Base-by-base conservation (phyloP, 1,284 basidiomycete species). In the Austropuccinia psidii region DNA sequence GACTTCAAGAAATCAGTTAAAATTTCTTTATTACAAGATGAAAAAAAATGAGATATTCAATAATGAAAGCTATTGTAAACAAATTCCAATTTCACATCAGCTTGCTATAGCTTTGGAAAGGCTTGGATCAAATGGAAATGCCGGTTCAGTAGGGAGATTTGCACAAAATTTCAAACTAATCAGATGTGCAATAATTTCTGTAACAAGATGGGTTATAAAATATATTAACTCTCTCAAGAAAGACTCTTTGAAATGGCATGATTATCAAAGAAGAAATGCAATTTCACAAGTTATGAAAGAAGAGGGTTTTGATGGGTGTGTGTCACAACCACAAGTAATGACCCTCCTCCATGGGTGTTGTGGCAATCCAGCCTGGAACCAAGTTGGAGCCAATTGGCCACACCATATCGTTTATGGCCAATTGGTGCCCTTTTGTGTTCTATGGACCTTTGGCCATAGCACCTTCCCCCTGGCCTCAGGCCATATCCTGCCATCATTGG, bases 71-170 rank as follows among this genome's bases (percentile, higher is more conserved):
- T 11, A 15, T n/a, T n/a, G 45, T n/a, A 39, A 21, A 9, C 62
- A 47, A 8, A 39, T 45, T 6, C 62, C 62, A 4, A 45, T 65
- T 21, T 1, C 29, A 2, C 62, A 65, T 17, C 62, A 65, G 33
- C 27, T 65, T 1, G 62, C 62, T 19, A 15, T 65, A 17, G 49
- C 7, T 4, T n/a, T 65, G 43, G 65, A 67, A 35, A 15, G 54
- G 8, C 39, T 69, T 47, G 67, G 67, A n/a, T 55, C 50, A 8
- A 69, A 58, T 27, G 54, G 67, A n/a, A 69, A 69, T 47, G 67
- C 52, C 11, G 37, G 24, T 4, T 45, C 15, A 8, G 41, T 69
- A 17, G 54, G 67, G 7, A 4, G 41, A 43, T 58, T 69, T 31
- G 27, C 27, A 9, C 39, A 19, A 21, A 69, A 45, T 29, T 31